Evolutionary conservation across 2,329 filamentous ascomycete genomes (phyloP), one percentile per base, ranked within the genome.

Genomic region (Coniochaeta prunicola): DNA sequence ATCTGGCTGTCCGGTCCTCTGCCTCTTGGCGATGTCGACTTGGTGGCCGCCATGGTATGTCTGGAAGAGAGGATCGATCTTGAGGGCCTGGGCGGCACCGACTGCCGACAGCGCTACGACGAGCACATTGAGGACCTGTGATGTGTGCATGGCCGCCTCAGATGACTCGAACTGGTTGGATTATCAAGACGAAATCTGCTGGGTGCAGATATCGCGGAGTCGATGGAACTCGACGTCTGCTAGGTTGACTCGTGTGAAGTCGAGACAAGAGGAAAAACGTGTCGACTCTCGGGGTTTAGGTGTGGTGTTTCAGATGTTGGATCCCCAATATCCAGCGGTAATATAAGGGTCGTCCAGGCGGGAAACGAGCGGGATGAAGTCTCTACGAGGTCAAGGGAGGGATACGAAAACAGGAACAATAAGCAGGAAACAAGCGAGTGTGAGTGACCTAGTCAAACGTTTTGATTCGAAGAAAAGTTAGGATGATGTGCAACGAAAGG

Each of bases 51-150:
- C 64, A 24, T 63, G 64, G 31, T 62, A 68, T 21, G 64, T 59
- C 17, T 13, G n/a, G 69, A 40, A 57, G 66, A 62, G 40, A 64
- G 59, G 59, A 71, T 65, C 36, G 72, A 59, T 50, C 45, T 50
- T 61, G 70, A 69, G 33, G 71, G 72, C 80, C 64, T 82, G 78
- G 50, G 76, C 76, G 38, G 79, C 70, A 53, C 73, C 73, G 58
- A 76, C 62, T 59, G 80, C 67, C 48, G 78, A 78, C 57, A 83
- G 70, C 48, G 77, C 78, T 64, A 81, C 69, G 62, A 82, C 66
- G 59, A 84, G 69, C 60, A 83, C 67, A 65, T 77, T 73, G 34
- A 81, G 24, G 45, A 50, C 21, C 26, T 50, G 45, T 5, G 24
- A 15, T 21, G 45, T 26, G 45, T 50, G 45, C 45, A 50, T 50